These are phyloP conservation scores for Craspedostauros australis DNA, from an alignment of 108 stramenopile species.

Conservation along the genomic window DNA sequence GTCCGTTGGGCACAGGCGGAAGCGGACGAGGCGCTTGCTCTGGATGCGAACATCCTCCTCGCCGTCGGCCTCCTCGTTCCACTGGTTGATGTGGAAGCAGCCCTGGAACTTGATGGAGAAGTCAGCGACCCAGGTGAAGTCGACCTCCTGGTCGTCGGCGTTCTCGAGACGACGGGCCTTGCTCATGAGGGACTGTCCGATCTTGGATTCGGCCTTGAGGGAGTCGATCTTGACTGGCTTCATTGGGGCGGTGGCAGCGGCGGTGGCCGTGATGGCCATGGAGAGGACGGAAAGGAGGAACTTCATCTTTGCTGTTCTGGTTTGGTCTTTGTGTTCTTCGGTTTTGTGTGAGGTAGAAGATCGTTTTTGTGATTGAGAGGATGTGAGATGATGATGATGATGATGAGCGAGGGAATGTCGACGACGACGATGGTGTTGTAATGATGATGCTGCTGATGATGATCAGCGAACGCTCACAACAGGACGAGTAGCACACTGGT, in stretches of 20 bases:
- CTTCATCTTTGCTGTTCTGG: too few relatives aligned
- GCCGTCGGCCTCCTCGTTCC: conserved; percentile 60
- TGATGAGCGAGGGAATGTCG: too few relatives aligned
- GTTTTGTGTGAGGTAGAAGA: too few relatives aligned
- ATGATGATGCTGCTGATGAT: too few relatives aligned
- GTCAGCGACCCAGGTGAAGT: conserved; percentile 62
- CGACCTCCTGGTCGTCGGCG: conserved; percentile 28
- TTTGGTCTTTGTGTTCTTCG: too few relatives aligned
- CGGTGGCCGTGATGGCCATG: conserved; percentile 17
- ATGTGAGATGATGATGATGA: neutral
- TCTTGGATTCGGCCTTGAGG: conserved; percentile 40
- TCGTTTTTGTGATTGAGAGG: too few relatives aligned
- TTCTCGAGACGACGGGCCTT: conserved; percentile 51
- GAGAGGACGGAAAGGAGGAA: conserved; percentile 24
- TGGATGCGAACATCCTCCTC: conserved; percentile 60
- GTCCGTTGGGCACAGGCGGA: conserved; percentile 71
- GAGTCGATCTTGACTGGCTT: conserved; percentile 7
- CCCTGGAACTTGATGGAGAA: conserved; percentile 87
- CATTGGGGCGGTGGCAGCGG: conserved; percentile 27
- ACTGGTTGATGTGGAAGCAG: conserved; percentile 73
- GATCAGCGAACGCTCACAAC: too few relatives aligned
- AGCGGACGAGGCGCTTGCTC: conserved; percentile 70
- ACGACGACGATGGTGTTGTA: too few relatives aligned
- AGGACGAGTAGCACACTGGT: too few relatives aligned
- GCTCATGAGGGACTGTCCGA: conserved; percentile 46